Evolutionary conservation across 257 asterid species (phyloP), one percentile per base, ranked within the genome.

Genomic region (Ajuga chamaepitys): DNA sequence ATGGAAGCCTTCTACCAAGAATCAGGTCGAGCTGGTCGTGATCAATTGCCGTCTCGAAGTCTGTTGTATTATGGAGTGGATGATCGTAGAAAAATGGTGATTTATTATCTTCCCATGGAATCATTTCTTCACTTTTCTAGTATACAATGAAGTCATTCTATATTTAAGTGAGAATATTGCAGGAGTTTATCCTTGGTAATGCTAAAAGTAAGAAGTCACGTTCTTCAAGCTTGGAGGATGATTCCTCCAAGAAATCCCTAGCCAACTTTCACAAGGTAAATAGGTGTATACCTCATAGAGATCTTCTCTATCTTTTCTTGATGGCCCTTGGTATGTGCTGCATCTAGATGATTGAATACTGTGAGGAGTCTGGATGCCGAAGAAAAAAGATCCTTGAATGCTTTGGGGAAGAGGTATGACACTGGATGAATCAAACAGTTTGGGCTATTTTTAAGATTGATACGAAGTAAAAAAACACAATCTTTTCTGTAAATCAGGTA

Each of bases 1-100:
- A 89, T 89, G 98, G 98, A 93, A 78, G 75, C 91, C 82, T 93
- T 93, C 84, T 93, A 93, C 77, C 98, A 93, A 85, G 98, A 93
- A 78, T 89, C 98, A 5, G 98, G 98, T 50, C 88, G 98, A 78
- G 97, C 97, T 78, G 98, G 98, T 30, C 98, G 98, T 66, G 97
- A 93, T 77, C 97, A 86, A 75, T 76, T 87, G 87, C 91, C 97
- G 72, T 85, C 98, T 71, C 86, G 71, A 74, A 93, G 97, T 75
- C 75, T 93, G 42, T 77, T 93, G 81, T 93, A 93, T 77, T 93
- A 87, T 71, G 98, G 98, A 72, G 71, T 83, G 80, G 88, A 89
- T 65, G 98, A 93, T 78, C 80, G 88, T 57, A 86, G 78, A 75
- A 93, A 55, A 81, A 93, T 93, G 97, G 98, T 92, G 71, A 58